A percentile compares a stretch with the other conserved stretches of the same genome.
Evolutionary conservation across 1,139 yeast species (phyloP).

Genomic region (Saccharomyces hybrid): DNA sequence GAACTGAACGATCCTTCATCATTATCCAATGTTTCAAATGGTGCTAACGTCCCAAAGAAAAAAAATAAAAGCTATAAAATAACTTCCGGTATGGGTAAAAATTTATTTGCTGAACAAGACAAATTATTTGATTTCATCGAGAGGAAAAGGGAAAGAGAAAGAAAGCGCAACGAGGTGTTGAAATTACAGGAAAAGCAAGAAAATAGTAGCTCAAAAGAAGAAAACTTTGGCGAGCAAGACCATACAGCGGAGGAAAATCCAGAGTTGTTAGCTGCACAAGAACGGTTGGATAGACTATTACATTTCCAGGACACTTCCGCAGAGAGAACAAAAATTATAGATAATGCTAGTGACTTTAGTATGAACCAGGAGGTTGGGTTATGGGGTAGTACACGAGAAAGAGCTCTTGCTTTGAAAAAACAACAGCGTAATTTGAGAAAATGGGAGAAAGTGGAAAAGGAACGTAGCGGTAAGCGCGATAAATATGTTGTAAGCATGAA

Average conservation of each 20-base stretch:
- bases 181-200: slow-evolving; percentile 6
- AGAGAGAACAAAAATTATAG: slow-evolving; percentile 85
- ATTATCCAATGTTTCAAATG: slow-evolving; percentile 3
- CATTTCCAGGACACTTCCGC: slow-evolving; percentile 81
- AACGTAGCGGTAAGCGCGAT: slow-evolving; percentile 63
- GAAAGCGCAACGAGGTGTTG: slow-evolving; percentile 18
- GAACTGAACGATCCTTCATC: slow-evolving; percentile 24
- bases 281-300: slow-evolving; percentile 60
- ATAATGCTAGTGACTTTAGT: slow-evolving; percentile 87
- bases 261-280: slow-evolving; percentile 60
- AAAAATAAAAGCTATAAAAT: slow-evolving; percentile 19
- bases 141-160: slow-evolving; percentile 28
- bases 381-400: slow-evolving; percentile 87
- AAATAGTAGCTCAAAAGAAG: slow-evolving; percentile 27
- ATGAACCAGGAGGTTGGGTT: slow-evolving; percentile 86
- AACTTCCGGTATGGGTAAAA: slow-evolving; percentile 47
- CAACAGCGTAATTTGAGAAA: slow-evolving; percentile 69
- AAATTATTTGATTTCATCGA: slow-evolving; percentile 48
- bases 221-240: slow-evolving; percentile 30
- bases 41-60: slow-evolving; percentile 15
- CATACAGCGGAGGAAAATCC: slow-evolving; percentile 36
- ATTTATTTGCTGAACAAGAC: slow-evolving; percentile 63
- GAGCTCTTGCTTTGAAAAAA: slow-evolving; percentile 71
- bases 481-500: slow-evolving; percentile 64
- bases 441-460: slow-evolving; percentile 50